These are phyloP conservation scores for Pichia paraexigua DNA, from an alignment of 805 yeast genomes.

Conservation along the genomic window DNA sequence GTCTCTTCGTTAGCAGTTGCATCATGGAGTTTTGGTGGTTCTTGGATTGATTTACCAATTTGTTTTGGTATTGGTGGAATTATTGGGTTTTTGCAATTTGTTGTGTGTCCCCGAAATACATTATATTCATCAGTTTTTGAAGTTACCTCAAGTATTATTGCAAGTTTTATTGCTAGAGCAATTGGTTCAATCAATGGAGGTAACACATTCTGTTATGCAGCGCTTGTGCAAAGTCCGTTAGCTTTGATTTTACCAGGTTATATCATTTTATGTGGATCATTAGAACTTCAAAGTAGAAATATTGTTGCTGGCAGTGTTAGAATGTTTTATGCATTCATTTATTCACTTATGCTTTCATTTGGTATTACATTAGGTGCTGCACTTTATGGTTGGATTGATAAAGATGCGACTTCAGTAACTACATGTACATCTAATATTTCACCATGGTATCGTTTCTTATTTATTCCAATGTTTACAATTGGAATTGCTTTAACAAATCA, in stretches of 20 bases:
- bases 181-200: conserved; percentile 72
- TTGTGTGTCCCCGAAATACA: conserved; percentile 73
- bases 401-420: conserved; percentile 57
- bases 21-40: conserved; percentile 80
- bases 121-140: conserved; percentile 87
- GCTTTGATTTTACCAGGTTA: conserved; percentile 93
- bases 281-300: conserved; percentile 84
- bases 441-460: conserved; percentile 55
- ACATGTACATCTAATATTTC: conserved; percentile 48
- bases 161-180: conserved; percentile 81
- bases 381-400: conserved; percentile 89
- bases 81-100: conserved; percentile 77
- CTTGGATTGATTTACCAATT: conserved; percentile 85
- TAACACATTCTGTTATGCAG: conserved; percentile 71
- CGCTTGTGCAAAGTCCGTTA: conserved; percentile 81
- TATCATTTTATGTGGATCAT: conserved; percentile 84
- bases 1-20: conserved; percentile 73
- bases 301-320: conserved; percentile 91
- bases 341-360: conserved; percentile 83
- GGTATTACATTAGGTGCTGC: conserved; percentile 94
- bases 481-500: conserved; percentile 70
- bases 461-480: conserved; percentile 68
- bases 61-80: conserved; percentile 71
- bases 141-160: conserved; percentile 83
- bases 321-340: conserved; percentile 94